Evolutionary conservation across 441 rosid species (phyloP), one percentile per base, ranked within the genome.

Genomic region (Francoa sonchifolia): DNA sequence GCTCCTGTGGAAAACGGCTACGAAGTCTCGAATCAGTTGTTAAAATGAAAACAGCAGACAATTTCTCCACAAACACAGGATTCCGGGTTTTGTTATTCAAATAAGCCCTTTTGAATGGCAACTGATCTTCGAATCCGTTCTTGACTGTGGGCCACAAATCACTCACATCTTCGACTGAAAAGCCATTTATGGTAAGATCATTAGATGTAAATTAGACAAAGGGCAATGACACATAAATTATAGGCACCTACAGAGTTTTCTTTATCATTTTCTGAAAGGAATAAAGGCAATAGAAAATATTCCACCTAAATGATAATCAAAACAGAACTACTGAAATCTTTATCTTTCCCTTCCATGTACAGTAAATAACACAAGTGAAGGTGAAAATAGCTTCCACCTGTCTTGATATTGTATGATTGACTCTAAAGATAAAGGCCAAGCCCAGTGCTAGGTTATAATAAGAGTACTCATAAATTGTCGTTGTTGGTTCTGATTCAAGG

Each of bases 1-100:
- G 99, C 57, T 92, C 95, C 54, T 75, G 95, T 0, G 95, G 94
- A 67, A 72, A 87, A 41, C 99, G 79, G 52, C 97, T 92, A 26
- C 97, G 88, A 22, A 92, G 94, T 43, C 95, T 77, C 2, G 89
- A 58, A 66, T 92, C 97, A 5, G 95, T 92, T 1, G 99, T 92
- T 45, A 87, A 57, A 50, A 92, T 87, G 50, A 70, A 83, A 55
- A 87, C 94, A 36, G 88, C 86, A 7, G 76, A 67, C 54, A 92
- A 66, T 46, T 79, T 76, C 67, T 87, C 89, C 18, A 92, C 79
- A 39, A 64, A 55, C 30, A 92, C 94, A 5, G 77, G 55, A 66
- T 92, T 86, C 2, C 92, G 88, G 7, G 94, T 81, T 76, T 81
- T 87, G 77, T 92, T 92, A 42, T 83, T 92, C 48, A 87, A 72